A percentile compares a stretch with the other conserved stretches of the same genome.
Conservation (phyloP, 495 filamentous ascomycete genomes). For the Tuber microsphaerosporum region DNA sequence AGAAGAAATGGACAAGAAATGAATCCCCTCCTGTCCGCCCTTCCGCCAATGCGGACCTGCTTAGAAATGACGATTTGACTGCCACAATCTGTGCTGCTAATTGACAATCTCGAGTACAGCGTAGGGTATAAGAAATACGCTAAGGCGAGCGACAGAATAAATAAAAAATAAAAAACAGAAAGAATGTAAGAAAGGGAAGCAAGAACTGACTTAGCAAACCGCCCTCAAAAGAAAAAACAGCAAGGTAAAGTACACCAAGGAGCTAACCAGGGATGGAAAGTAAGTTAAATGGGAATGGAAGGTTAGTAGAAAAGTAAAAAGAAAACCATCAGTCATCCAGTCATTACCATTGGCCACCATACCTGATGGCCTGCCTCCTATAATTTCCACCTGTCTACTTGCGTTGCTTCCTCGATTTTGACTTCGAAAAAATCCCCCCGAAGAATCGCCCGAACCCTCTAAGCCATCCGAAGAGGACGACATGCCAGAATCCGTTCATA, state of each 20-base stretch:
- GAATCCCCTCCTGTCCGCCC: neutral
- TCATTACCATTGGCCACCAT: neutral
- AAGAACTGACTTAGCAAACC: neutral
- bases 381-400: conserved; percentile 4
- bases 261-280: neutral
- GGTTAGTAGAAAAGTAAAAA: conserved; percentile 8
- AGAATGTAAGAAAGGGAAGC: conserved; percentile 4
- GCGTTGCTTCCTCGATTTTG: conserved; percentile 14
- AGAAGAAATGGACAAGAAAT: neutral
- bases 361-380: conserved; percentile 1
- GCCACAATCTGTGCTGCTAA: neutral
- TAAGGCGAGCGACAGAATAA: conserved; percentile 5
- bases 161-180: conserved; percentile 1
- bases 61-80: neutral
- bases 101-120: neutral
- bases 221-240: conserved; percentile 6
- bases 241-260: neutral
- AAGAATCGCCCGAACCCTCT: conserved; percentile 39
- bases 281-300: neutral
- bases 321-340: conserved; percentile 2
- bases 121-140: neutral
- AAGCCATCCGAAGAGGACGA: conserved; percentile 39
- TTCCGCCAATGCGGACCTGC: neutral
- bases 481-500: conserved; percentile 39
- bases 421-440: conserved; percentile 33